phyloP scores from a whole-genome alignment of 1,284 basidiomycete genomes.

The Erythrobasidium hasegawianum region DNA sequence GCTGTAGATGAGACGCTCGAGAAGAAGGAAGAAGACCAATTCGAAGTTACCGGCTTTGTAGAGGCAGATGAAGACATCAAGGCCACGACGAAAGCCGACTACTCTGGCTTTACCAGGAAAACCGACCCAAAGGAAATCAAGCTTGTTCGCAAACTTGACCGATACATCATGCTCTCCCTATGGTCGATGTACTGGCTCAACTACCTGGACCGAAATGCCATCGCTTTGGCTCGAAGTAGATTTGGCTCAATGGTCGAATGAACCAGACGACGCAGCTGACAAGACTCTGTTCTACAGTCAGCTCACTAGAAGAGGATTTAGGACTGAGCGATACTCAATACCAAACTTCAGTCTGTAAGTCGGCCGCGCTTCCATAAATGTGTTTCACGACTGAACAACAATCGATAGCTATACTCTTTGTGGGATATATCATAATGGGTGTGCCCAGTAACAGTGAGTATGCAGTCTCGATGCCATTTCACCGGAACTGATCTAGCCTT shows the following conservation, averaged over 20 bases:
- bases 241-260: no score
- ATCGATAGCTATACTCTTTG: neutral
- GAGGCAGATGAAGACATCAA: no score
- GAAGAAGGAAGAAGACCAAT: no score
- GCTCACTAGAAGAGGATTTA: neutral
- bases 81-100: neutral
- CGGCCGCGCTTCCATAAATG: neutral
- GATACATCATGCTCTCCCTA: neutral
- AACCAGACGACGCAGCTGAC: no score
- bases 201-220: constrained; percentile 15
- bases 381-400: neutral
- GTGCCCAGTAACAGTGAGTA: neutral
- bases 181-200: constrained; percentile 5
- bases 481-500: no score
- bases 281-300: no score
- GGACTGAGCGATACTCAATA: constrained; percentile 10
- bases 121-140: constrained; percentile 1
- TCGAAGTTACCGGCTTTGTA: no score
- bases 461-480: neutral
- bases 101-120: constrained; percentile 7
- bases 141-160: constrained; percentile 6
- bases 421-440: constrained; percentile 10
- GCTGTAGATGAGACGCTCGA: no score
- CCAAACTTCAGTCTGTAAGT: constrained; percentile 5
- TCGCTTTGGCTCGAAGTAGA: neutral